A percentile compares a stretch with the other conserved stretches of the same genome.
Evolutionary conservation across 2,329 filamentous ascomycete species (phyloP).

Genomic region (Aspergillus calidoustus): DNA sequence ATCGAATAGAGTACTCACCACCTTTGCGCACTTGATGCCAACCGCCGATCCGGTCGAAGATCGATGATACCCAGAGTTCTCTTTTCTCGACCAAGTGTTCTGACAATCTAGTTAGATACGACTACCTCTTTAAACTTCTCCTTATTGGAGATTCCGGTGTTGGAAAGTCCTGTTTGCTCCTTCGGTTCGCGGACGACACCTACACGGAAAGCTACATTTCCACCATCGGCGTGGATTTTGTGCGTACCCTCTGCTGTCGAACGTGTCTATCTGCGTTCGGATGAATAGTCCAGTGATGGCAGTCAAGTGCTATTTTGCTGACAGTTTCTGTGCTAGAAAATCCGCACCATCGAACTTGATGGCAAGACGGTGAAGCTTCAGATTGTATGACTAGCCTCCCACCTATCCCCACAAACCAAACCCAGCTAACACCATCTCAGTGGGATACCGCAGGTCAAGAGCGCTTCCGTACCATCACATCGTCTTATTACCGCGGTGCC

Average conservation of each 20-base stretch:
- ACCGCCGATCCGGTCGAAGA: neutral
- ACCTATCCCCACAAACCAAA: neutral
- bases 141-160: slow-evolving; percentile 99
- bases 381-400: slow-evolving; percentile 69
- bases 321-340: slow-evolving; percentile 71
- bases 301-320: slow-evolving; percentile 17
- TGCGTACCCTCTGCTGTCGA: slow-evolving; percentile 56
- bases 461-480: slow-evolving; percentile 99
- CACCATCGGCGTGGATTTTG: slow-evolving; percentile 98
- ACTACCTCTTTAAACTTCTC: slow-evolving; percentile 99
- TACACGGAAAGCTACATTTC: slow-evolving; percentile 99
- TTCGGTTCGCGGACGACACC: slow-evolving; percentile 98
- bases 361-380: slow-evolving; percentile 99
- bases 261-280: neutral
- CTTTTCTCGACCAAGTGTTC: slow-evolving; percentile 23
- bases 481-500: slow-evolving; percentile 98
- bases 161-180: slow-evolving; percentile 97
- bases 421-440: slow-evolving; percentile 54
- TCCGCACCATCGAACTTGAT: slow-evolving; percentile 98
- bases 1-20: neutral
- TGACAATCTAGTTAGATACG: slow-evolving; percentile 73
- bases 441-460: slow-evolving; percentile 99
- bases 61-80: neutral
- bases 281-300: neutral
- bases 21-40: neutral